Evolutionary conservation across 2,329 filamentous ascomycete genomes (phyloP), one percentile per base, ranked within the genome.

Genomic region (Verticillium nubilum): DNA sequence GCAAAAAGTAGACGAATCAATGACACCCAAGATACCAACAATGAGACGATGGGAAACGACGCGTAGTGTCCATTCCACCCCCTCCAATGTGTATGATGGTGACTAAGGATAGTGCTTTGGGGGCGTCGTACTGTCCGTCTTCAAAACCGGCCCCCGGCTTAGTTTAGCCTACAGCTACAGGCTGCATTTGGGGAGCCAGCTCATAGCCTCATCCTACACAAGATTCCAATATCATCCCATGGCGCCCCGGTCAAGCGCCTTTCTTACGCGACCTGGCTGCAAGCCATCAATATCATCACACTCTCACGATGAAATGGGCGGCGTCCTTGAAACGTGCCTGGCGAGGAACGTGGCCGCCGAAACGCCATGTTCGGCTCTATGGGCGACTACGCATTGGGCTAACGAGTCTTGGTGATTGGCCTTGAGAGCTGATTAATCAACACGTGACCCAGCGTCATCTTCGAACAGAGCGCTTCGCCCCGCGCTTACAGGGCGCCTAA

Each of bases 11-110:
- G 42, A 50, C 23, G 29, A 58, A 52, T n/a, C 33, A n/a, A 35
- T 25, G 19, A 47, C 10, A 29, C 57, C n/a, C 42, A 29, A 58
- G 57, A 58, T 58, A 58, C 57, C 57, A 58, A 58, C 26, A 58
- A 54, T 58, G 52, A 35, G 47, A 58, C 47, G 13, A n/a, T 6
- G n/a, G 12, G 19, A 57, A 17, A 35, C 2, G 10, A 50, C 12
- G 42, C n/a, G 13, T 17, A 23, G 19, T 13, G 12, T 50, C 27
- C 19, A 50, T 50, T 25, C 29, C 9, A 10, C 13, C 29, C 13
- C 29, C 29, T 50, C n/a, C 7, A 23, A 50, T 50, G n/a, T 25
- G 29, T 10, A 13, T 13, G 29, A 50, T 50, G 19, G 42, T 23
- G 42, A 13, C n/a, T 5, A 25, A 10, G 42, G 19, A 19, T 9